These are phyloP conservation scores for Elsinoe australis DNA, from an alignment of 2,329 filamentous ascomycete species.

Conservation along the genomic window DNA sequence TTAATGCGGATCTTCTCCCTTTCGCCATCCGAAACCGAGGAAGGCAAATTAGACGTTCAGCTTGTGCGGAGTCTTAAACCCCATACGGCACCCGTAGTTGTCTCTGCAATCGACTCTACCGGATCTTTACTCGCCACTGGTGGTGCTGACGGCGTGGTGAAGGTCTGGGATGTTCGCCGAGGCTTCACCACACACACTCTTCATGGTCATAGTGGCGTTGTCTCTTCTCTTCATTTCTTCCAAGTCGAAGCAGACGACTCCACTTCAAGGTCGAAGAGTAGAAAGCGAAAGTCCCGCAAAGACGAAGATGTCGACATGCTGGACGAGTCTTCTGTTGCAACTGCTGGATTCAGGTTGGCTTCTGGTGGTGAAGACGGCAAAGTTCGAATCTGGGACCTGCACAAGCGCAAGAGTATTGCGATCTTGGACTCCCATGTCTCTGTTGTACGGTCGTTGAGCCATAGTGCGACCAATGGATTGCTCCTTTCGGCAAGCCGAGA, in stretches of 20 bases:
- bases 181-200: slow-evolving; percentile 94
- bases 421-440: slow-evolving; percentile 88
- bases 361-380: slow-evolving; percentile 93
- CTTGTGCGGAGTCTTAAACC: slow-evolving; percentile 78
- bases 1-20: slow-evolving; percentile 89
- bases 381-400: slow-evolving; percentile 82
- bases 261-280: slow-evolving; percentile 25
- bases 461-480: slow-evolving; percentile 63
- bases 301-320: slow-evolving; percentile 41
- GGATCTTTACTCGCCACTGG: slow-evolving; percentile 88
- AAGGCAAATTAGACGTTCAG: slow-evolving; percentile 54
- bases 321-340: slow-evolving; percentile 45
- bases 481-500: slow-evolving; percentile 82
- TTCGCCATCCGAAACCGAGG: slow-evolving; percentile 48
- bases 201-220: slow-evolving; percentile 80
- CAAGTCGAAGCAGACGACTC: slow-evolving; percentile 40
- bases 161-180: slow-evolving; percentile 89
- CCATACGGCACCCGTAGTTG: slow-evolving; percentile 81
- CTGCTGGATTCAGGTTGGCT: slow-evolving; percentile 65
- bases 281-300: slow-evolving; percentile 44
- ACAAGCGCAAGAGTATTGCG: slow-evolving; percentile 69
- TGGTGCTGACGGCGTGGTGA: slow-evolving; percentile 85
- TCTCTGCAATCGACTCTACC: slow-evolving; percentile 74
- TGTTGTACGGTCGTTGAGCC: slow-evolving; percentile 82
- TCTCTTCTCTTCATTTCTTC: slow-evolving; percentile 90